These are phyloP conservation scores for Penicillium paneum DNA, from an alignment of 2,329 filamentous ascomycete genomes.

Conservation along the genomic window DNA sequence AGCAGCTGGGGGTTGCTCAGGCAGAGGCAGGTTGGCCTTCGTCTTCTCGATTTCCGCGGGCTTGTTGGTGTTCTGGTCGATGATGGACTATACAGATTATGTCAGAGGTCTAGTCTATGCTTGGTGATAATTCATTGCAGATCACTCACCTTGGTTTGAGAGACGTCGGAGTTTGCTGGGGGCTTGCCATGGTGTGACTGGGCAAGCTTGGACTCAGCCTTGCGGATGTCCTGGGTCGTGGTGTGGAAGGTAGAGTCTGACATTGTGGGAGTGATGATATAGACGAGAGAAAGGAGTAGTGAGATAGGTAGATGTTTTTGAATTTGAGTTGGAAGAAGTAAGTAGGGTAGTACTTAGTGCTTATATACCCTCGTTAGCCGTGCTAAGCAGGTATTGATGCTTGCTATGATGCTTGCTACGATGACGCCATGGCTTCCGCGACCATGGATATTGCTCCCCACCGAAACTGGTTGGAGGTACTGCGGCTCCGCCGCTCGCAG, in stretches of 20 bases:
- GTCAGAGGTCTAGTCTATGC: neutral
- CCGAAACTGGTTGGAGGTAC: no score
- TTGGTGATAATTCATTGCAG: neutral
- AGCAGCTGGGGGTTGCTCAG: conserved; percentile 69
- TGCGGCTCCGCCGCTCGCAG: no score
- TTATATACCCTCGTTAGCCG: neutral
- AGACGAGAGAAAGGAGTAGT: neutral
- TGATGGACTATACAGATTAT: conserved; percentile 29
- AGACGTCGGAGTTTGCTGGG: conserved; percentile 46
- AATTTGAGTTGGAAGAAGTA: neutral
- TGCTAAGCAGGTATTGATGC: conserved; percentile 11
- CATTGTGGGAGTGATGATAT: conserved; percentile 30
- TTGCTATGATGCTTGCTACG: conserved; percentile 9
- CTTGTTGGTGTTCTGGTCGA: conserved; percentile 51
- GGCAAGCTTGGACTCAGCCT: conserved; percentile 44
- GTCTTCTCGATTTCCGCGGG: conserved; percentile 63
- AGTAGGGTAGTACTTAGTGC: neutral
- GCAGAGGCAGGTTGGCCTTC: conserved; percentile 72
- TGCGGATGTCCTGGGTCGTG: conserved; percentile 50
- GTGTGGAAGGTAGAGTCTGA: conserved; percentile 47
- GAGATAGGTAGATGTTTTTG: neutral
- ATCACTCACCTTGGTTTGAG: conserved; percentile 30
- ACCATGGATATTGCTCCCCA: neutral
- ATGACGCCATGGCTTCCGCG: conserved; percentile 19
- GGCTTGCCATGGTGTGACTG: conserved; percentile 41